Evolutionary conservation across 2,329 filamentous ascomycete genomes (phyloP).

Genomic region (Exophiala alcalophila): DNA sequence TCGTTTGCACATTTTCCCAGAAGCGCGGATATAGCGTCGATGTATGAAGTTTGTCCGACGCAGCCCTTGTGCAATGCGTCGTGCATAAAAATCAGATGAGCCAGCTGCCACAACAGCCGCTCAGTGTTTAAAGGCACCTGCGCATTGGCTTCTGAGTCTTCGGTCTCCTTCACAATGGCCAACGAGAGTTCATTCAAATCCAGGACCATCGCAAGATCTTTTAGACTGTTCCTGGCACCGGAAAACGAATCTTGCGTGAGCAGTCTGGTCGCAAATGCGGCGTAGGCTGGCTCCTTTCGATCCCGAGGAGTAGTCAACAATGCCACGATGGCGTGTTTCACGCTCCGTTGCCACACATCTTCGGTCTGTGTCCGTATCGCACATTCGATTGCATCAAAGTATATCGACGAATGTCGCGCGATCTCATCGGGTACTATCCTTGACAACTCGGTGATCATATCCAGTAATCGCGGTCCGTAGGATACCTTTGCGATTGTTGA

Average conservation of each 20-base stretch:
- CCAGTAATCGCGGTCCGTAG: constrained; percentile 15
- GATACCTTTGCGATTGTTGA: constrained; percentile 2
- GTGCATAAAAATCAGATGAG: constrained; percentile 59
- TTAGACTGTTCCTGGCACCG: constrained; percentile 6
- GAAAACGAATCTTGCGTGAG: constrained; percentile 15
- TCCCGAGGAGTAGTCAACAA: constrained; percentile 13
- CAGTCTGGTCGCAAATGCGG: constrained; percentile 17
- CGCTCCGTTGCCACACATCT: constrained; percentile 8
- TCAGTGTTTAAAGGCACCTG: constrained; percentile 41
- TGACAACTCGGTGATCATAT: constrained; percentile 35
- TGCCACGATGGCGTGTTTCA: constrained; percentile 9
- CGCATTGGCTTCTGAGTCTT: constrained; percentile 30
- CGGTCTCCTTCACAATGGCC: constrained; percentile 16
- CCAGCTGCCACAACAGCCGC: constrained; percentile 55
- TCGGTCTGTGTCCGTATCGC: constrained; percentile 8
- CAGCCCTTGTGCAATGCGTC: constrained; percentile 36
- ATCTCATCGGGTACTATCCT: constrained; percentile 42
- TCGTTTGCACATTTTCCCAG: constrained; percentile 56
- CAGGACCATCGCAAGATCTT: constrained; percentile 11
- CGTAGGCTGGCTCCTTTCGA: constrained; percentile 10
- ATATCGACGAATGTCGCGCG: constrained; percentile 5
- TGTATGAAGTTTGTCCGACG: constrained; percentile 49
- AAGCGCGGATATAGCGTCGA: constrained; percentile 54
- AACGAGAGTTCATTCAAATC: constrained; percentile 12
- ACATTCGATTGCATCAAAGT: constrained; percentile 18